Conservation (phyloP, 805 yeast species). For the Saturnispora sekii region DNA sequence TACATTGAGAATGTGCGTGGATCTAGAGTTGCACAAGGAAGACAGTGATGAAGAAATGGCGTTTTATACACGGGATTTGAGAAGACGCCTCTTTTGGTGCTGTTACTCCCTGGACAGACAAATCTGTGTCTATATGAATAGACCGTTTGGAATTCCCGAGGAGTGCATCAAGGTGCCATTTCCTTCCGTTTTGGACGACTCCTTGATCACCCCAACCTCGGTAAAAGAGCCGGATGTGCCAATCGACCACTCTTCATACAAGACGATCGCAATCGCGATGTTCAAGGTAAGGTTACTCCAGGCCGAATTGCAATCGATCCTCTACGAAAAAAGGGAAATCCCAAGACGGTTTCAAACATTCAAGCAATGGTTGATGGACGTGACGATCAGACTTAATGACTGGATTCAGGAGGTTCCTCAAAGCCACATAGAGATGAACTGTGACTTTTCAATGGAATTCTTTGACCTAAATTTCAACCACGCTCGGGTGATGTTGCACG, state of each 20-base stretch:
- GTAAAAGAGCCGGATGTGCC: slow-evolving; percentile 31
- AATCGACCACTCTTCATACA: slow-evolving; percentile 42
- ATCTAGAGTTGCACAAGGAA: slow-evolving; percentile 77
- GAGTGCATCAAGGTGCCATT: slow-evolving; percentile 61
- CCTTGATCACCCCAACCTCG: slow-evolving; percentile 35
- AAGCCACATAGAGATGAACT: slow-evolving; percentile 50
- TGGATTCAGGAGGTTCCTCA: slow-evolving; percentile 59
- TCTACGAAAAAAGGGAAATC: slow-evolving; percentile 63
- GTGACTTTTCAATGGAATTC: slow-evolving; percentile 62
- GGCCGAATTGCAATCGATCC: slow-evolving; percentile 60
- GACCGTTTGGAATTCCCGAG: slow-evolving; percentile 87
- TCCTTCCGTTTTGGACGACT: slow-evolving; percentile 70
- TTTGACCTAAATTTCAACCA: slow-evolving; percentile 72
- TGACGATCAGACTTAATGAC: slow-evolving; percentile 40
- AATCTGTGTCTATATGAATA: slow-evolving; percentile 73
- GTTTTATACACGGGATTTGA: slow-evolving; percentile 52
- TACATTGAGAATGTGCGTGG: slow-evolving; percentile 71
- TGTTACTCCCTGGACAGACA: slow-evolving; percentile 80
- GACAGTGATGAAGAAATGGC: slow-evolving; percentile 29
- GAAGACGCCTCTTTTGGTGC: slow-evolving; percentile 82
- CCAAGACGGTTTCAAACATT: slow-evolving; percentile 52
- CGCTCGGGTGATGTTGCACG: slow-evolving; percentile 61
- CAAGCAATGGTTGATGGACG: slow-evolving; percentile 53
- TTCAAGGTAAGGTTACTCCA: slow-evolving; percentile 65
- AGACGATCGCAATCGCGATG: slow-evolving; percentile 55